Evolutionary conservation across 257 asterid species (phyloP).

Genomic region (Voacanga thouarsii): DNA sequence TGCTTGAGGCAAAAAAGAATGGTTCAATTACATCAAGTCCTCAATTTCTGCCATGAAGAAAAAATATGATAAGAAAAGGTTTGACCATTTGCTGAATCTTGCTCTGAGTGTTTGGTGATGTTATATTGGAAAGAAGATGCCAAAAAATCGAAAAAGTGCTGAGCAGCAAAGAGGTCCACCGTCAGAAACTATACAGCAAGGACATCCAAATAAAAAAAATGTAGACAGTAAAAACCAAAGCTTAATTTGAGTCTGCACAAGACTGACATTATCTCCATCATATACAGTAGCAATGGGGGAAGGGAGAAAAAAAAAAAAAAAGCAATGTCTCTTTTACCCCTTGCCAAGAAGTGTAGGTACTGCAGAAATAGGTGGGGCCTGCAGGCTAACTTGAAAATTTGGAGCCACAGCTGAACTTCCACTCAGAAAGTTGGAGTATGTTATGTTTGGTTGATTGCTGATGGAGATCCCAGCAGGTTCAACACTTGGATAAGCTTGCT

Average conservation of each 20-base stretch:
- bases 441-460: slow-evolving; percentile 35
- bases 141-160: not conserved
- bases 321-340: slow-evolving; percentile 48
- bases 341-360: slow-evolving; percentile 59
- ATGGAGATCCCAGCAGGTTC: slow-evolving; percentile 40
- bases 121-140: slow-evolving; percentile 1
- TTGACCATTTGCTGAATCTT: not conserved
- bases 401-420: slow-evolving; percentile 40
- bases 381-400: slow-evolving; percentile 56
- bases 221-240: not conserved
- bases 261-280: not conserved
- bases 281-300: not conserved
- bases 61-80: not conserved
- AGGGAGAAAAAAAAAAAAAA: not conserved
- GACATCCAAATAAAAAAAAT: not conserved
- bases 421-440: slow-evolving; percentile 39
- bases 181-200: not conserved
- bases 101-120: not conserved
- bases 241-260: not conserved
- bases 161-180: not conserved
- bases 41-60: not conserved
- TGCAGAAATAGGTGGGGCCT: slow-evolving; percentile 36
- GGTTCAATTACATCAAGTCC: not conserved
- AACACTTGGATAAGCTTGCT: slow-evolving; percentile 44
- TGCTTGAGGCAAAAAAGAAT: not conserved